phyloP scores from a whole-genome alignment of 2,329 filamentous ascomycete species.

The Neurospora crassa region DNA sequence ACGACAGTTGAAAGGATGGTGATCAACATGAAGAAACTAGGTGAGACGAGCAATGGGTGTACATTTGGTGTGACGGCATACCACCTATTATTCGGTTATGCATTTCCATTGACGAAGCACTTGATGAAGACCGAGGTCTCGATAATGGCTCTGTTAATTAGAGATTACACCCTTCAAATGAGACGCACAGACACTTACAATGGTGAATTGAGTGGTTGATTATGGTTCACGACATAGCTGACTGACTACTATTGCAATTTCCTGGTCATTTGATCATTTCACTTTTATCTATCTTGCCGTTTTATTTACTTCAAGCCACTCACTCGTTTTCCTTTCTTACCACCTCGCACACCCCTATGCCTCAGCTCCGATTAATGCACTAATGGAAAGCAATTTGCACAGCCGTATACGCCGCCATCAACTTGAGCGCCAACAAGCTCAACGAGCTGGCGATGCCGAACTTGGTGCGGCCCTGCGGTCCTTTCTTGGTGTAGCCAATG shows the following conservation, averaged over 20 bases:
- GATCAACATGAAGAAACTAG: not conserved
- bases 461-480: conserved; percentile 34
- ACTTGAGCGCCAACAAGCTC: conserved; percentile 29
- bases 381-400: conserved; percentile 22
- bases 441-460: conserved; percentile 28
- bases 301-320: too few relatives aligned
- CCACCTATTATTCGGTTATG: not conserved
- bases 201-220: not conserved
- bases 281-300: not conserved
- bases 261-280: not conserved
- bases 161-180: not conserved
- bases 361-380: conserved; percentile 8
- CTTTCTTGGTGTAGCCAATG: conserved; percentile 40
- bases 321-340: not conserved
- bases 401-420: conserved; percentile 34
- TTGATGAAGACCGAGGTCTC: too few relatives aligned
- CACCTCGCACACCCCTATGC: conserved; percentile 16
- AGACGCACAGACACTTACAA: not conserved
- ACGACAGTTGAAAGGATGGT: not conserved
- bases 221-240: too few relatives aligned
- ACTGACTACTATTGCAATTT: not conserved
- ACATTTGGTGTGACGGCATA: not conserved
- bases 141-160: too few relatives aligned
- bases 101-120: not conserved
- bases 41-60: not conserved